phyloP scores from a whole-genome alignment of 345 rosid species.

The Linum trigynum region DNA sequence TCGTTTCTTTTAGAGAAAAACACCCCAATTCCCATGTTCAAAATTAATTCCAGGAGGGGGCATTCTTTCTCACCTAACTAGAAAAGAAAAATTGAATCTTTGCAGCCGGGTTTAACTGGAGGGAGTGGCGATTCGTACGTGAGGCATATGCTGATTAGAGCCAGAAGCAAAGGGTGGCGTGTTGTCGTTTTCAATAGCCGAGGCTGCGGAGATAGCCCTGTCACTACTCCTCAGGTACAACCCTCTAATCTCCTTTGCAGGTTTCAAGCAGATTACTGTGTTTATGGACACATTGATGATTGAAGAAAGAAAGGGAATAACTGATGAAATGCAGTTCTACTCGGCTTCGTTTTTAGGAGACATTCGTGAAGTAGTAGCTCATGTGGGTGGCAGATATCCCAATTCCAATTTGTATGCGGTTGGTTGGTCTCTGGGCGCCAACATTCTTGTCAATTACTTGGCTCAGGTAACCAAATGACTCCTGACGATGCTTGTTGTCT shows the following conservation, averaged over 20 bases:
- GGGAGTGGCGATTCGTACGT: slow-evolving; percentile 86
- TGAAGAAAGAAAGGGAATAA: neutral
- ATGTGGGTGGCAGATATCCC: slow-evolving; percentile 53
- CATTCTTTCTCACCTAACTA: neutral
- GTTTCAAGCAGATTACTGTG: neutral
- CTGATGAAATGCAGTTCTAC: slow-evolving; percentile 61
- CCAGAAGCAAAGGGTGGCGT: slow-evolving; percentile 69
- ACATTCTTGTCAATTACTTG: slow-evolving; percentile 81
- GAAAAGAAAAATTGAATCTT: neutral
- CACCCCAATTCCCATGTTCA: no score
- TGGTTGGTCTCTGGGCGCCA: slow-evolving; percentile 96
- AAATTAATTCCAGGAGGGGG: neutral
- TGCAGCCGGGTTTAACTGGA: slow-evolving; percentile 85
- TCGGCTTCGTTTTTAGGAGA: slow-evolving; percentile 95
- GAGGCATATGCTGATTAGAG: slow-evolving; percentile 59
- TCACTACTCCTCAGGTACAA: slow-evolving; percentile 72
- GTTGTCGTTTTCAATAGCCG: slow-evolving; percentile 87
- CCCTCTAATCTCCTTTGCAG: neutral
- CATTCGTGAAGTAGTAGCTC: slow-evolving; percentile 53
- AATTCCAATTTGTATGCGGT: slow-evolving; percentile 72
- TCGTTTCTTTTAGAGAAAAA: neutral
- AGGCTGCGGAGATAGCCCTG: slow-evolving; percentile 78
- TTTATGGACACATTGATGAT: neutral
- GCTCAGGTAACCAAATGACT: slow-evolving; percentile 42
- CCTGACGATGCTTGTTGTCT: slow-evolving; percentile 3